A percentile compares a stretch with the other conserved stretches of the same genome.
phyloP scores from a whole-genome alignment of 1,284 basidiomycete genomes.

The Nidula niveotomentosa region DNA sequence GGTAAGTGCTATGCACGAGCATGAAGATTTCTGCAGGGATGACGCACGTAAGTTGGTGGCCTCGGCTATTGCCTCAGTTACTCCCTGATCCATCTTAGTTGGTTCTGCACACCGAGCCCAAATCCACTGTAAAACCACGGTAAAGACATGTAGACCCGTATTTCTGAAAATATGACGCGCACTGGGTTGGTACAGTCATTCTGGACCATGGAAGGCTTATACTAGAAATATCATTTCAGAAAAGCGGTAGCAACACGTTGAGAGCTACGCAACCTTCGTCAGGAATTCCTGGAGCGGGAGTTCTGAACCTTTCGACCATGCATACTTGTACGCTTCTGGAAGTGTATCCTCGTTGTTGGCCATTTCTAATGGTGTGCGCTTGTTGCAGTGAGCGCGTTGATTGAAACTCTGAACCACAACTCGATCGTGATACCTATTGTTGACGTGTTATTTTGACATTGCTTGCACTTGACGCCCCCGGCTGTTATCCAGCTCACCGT shows the following conservation, averaged over 20 bases:
- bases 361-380: not conserved
- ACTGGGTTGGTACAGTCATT: conserved; percentile 75
- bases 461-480: too few species aligned
- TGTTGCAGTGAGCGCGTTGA: not conserved
- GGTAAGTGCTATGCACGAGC: not conserved
- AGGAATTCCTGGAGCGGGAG: conserved; percentile 44
- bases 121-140: conserved; percentile 50
- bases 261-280: conserved; percentile 33
- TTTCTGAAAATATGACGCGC: conserved; percentile 16
- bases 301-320: conserved; percentile 39
- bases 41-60: conserved; percentile 46
- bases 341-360: conserved; percentile 27
- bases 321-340: conserved; percentile 36
- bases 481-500: too few species aligned
- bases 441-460: too few species aligned
- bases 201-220: conserved; percentile 72
- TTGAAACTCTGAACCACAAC: not conserved
- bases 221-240: conserved; percentile 34
- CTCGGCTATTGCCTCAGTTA: conserved; percentile 42
- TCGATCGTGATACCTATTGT: too few species aligned
- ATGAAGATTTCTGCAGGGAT: not conserved
- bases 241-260: not conserved
- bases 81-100: conserved; percentile 17
- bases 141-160: too few species aligned
- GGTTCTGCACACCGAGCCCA: conserved; percentile 49